phyloP scores from a whole-genome alignment of 2,329 filamentous ascomycete species.

The Aspergillus sp. region DNA sequence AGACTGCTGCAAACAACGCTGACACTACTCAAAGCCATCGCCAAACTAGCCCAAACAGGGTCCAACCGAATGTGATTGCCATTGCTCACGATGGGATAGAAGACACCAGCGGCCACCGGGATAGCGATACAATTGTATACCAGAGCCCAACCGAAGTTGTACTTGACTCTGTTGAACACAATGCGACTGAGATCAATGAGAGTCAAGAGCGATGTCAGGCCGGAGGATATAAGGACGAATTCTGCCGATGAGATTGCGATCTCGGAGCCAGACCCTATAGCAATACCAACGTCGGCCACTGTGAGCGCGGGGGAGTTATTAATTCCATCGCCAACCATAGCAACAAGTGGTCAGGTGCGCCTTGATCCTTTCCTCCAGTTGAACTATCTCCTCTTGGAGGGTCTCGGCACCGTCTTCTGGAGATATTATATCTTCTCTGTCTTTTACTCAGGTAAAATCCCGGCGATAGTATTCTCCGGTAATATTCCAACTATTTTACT shows the following conservation, averaged over 20 bases:
- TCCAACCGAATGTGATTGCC: conserved; percentile 21
- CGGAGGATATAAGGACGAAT: conserved; percentile 66
- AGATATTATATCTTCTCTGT: conserved; percentile 13
- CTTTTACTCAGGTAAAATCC: too few relatives aligned
- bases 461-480: too few relatives aligned
- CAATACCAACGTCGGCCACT: conserved; percentile 75
- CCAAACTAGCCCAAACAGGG: conserved; percentile 69
- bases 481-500: too few relatives aligned
- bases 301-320: conserved; percentile 78
- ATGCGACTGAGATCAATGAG: conserved; percentile 66
- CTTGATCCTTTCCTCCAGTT: conserved; percentile 56
- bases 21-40: conserved; percentile 80
- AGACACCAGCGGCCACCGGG: conserved; percentile 73
- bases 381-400: conserved; percentile 52
- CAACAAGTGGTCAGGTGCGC: neutral
- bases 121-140: conserved; percentile 75
- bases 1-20: conserved; percentile 76
- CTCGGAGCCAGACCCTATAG: conserved; percentile 73
- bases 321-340: conserved; percentile 69
- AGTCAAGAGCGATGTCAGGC: conserved; percentile 65
- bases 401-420: conserved; percentile 12
- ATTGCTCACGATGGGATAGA: conserved; percentile 57
- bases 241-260: conserved; percentile 74
- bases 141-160: conserved; percentile 81
- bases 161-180: conserved; percentile 72